Base-by-base conservation (phyloP, 768 basidiomycete genomes). In the Psilocybe tampanensis region DNA sequence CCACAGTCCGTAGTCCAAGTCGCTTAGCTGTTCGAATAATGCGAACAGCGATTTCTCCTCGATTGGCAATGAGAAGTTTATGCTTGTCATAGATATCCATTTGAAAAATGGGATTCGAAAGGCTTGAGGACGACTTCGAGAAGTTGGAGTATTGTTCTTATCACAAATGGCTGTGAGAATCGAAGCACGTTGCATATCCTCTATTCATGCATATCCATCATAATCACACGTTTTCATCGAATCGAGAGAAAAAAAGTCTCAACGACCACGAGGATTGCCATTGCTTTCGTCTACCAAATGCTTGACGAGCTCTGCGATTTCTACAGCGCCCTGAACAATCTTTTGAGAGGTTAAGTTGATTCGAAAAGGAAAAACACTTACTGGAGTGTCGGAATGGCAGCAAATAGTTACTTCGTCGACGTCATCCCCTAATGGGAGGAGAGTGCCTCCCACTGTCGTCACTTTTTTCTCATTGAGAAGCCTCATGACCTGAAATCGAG, bases 41-140 rank as follows among this genome's bases (percentile, higher is more conserved):
- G 8, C 88, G 82, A 13, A 84, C 74, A 8, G 86, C 87, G 50
- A 90, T 89, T 68, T 90, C 88, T 41, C 88, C 88, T 22, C 88
- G 83, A 67, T 90, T 89, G 18, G 86, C 86, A 57, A 90, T 73
- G 58, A 89, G 78, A 0, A 88, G 72, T 59, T 80, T 85, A 60
- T 84, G 79, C 26, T 48, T 48, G 47, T 48, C 32, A 33, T 32
- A 48, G 15, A 26, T 45, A 11, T 17, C 44, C 44, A 45, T 45
- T 17, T 45, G 5, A 12, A 17, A 23, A 24, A 17, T 29, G 24
- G n/a, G 3, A 24, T 17, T 11, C 11, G 23, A 18, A n/a, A 48
- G 26, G 29, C 26, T 29, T 29, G 24, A 47, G 17, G 24, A 47
- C 24, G 5, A 8, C 8, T 2, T 15, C 3, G 36, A 39, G 6